Evolutionary conservation across 805 yeast genomes (phyloP), one percentile per base, ranked within the genome.

Genomic region (Suhomyces kilbournensis): DNA sequence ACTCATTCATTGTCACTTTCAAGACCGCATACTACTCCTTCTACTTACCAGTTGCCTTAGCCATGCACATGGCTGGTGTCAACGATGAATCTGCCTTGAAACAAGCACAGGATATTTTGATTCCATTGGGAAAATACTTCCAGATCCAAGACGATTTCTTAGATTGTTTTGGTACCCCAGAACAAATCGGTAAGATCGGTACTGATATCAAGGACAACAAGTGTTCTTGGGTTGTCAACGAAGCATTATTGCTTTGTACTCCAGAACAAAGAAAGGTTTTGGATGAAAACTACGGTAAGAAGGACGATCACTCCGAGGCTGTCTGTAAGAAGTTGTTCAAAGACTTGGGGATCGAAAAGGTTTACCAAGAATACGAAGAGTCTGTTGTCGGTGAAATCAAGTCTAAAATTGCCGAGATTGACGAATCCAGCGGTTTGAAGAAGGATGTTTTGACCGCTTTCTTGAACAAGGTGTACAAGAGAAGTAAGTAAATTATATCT

Each of bases 181-280:
- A 89, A 67, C 90, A 93, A 65, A 94, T 92, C 66, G 99, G 99
- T 57, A 94, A 94, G 79, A 90, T 94, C 61, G 99, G 99, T 61
- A 94, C 99, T 54, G 99, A 94, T 70, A 94, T 94, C 67, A 88
- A 88, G 76, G 99, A 94, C 74, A 94, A 94, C 83, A 94, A 94
- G 74, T 94, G 99, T 74, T 88, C 97, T 44, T 94, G 99, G 99
- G 85, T 94, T 51, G 82, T 94, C 64, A 94, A 94, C 79, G 88
- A 90, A 61, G 99, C 99, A 7, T 81, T 94, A 63, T 80, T 86
- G 68, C 75, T 85, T 59, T 93, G 82, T 49, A 78, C 82, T 25
- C 82, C 90, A 42, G 94, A 85, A 57, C 97, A 94, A 77, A 87
- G 97, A 72, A 70, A 77, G 60, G 54, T 87, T 3, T 81, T 94